Evolutionary conservation across 768 basidiomycete genomes (phyloP), one percentile per base, ranked within the genome.

Genomic region (Crassisporium funariophilum): DNA sequence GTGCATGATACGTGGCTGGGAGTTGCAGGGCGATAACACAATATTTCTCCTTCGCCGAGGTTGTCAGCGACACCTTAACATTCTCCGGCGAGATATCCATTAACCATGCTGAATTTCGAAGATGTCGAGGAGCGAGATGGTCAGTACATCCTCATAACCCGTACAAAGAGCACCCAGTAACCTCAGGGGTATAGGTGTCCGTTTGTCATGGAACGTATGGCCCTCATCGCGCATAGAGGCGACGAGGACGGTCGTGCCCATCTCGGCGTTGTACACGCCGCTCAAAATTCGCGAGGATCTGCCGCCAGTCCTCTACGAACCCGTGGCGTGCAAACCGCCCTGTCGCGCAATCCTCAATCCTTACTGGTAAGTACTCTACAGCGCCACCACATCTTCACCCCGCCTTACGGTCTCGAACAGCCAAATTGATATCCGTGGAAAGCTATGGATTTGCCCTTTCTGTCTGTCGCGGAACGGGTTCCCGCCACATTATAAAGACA

Each of bases 391-490:
- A 23, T 31, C 25, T 24, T 43, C 8, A 22, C 17, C 24, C 33
- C 17, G 15, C 31, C 35, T 15, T 49, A n/a, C n/a, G n/a, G n/a
- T 38, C 44, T 46, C 20, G 47, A 61, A 17, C 64, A 98, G 97
- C 67, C 95, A 98, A 76, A 95, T 99, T 61, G 97, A 98, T 72
- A 92, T 98, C 53, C 84, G 97, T 60, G 95, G 90, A 58, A 98
- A 98, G 70, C 82, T 99, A 43, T 99, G 97, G 97, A 99, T 98
- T 56, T 99, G 97, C 62, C 97, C 97, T 4, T 98, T 99, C 75
- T 99, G 97, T 71, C 77, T 99, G 42, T 86, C 90, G 25, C 87
- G 97, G 49, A 99, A 98, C 66, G 83, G 95, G 2, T 98, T 99
- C 73, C 97, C 97, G 4, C 90, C 91, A 0, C 95, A 99, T 67